phyloP scores from a whole-genome alignment of 495 filamentous ascomycete species.

The Stereocaulon alpinum region DNA sequence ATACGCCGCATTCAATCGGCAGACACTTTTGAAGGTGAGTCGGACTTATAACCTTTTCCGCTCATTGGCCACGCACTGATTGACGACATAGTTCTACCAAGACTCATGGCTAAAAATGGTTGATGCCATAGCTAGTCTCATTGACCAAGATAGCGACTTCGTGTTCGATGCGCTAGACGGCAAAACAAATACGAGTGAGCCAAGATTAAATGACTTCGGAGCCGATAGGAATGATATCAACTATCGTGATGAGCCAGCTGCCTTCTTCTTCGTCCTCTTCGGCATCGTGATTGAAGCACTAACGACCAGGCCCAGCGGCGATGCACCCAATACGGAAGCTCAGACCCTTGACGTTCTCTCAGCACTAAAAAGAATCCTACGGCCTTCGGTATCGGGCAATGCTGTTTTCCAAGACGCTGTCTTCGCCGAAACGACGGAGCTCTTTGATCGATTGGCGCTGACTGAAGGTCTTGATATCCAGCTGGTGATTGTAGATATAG shows the following conservation, averaged over 20 bases:
- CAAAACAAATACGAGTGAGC: constrained; percentile 37
- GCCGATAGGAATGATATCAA: constrained; percentile 58
- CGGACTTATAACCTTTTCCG: not conserved
- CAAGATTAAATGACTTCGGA: constrained; percentile 31
- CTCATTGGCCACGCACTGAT: not conserved
- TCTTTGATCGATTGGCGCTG: constrained; percentile 82
- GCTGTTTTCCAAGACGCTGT: constrained; percentile 93
- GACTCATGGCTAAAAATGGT: constrained; percentile 94
- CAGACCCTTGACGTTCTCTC: constrained; percentile 84
- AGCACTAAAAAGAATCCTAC: constrained; percentile 87
- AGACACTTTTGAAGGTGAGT: constrained; percentile 68
- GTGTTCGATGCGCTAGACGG: constrained; percentile 95
- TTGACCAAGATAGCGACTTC: constrained; percentile 93
- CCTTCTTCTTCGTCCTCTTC: constrained; percentile 98
- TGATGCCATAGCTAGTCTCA: constrained; percentile 93
- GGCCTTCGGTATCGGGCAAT: constrained; percentile 89
- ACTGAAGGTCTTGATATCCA: constrained; percentile 88
- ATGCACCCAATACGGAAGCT: constrained; percentile 58
- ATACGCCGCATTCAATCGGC: constrained; percentile 86
- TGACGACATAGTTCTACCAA: constrained; percentile 66
- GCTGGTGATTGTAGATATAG: constrained; percentile 83
- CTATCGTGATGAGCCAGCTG: constrained; percentile 93
- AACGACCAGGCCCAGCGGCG: constrained; percentile 62
- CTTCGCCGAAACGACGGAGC: constrained; percentile 95
- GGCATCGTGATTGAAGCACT: constrained; percentile 94